Evolutionary conservation across 306 rosid genomes (phyloP), one percentile per base, ranked within the genome.

Genomic region (Fagus crenata): DNA sequence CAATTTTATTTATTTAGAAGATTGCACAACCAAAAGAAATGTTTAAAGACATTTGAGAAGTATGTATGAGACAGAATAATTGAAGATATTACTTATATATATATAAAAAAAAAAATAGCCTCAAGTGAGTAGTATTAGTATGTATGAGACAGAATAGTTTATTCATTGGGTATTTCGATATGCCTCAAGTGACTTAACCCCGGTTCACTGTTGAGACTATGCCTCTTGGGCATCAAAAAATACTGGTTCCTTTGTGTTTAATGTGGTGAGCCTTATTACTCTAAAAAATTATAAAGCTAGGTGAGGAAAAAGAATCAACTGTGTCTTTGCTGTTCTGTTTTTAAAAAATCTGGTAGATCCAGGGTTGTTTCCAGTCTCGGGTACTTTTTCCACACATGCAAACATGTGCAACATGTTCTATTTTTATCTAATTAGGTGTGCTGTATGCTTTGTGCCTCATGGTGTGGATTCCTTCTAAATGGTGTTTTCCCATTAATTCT

Each of bases 401-500:
- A 35, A 35, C 13, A 28, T 14, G 9, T 28, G 65, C 69, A 63
- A 63, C 69, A 35, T 5, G 12, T 39, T 39, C n/a, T 35, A 2
- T 54, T 22, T 63, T 35, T 67, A 67, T 39, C 32, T 39, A 15
- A 6, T 67, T 17, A 39, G 4, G 31, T 11, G 6, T 39, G 49
- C 49, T 67, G 17, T 67, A 67, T 37, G 49, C 3, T 39, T 67
- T 37, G 32, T 67, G 49, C 71, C 49, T 37, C 49, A 17, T 37
- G 46, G 46, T 32, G 6, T 13, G 71, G 15, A 6, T 17, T 37
- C 51, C 11, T 7, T n/a, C 33, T 40, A 6, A 6, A 37, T 37
- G 6, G 13, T 67, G 46, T 28, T 60, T 12, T n/a, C 1, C 64
- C 33, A 22, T 71, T 54, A 68, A 76, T 76, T 71, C 72, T 65